Percentiles rank a stretch among this genome's conserved stretches.
phyloP scores from a whole-genome alignment of 768 basidiomycete genomes.

The Boletus subparvulus region DNA sequence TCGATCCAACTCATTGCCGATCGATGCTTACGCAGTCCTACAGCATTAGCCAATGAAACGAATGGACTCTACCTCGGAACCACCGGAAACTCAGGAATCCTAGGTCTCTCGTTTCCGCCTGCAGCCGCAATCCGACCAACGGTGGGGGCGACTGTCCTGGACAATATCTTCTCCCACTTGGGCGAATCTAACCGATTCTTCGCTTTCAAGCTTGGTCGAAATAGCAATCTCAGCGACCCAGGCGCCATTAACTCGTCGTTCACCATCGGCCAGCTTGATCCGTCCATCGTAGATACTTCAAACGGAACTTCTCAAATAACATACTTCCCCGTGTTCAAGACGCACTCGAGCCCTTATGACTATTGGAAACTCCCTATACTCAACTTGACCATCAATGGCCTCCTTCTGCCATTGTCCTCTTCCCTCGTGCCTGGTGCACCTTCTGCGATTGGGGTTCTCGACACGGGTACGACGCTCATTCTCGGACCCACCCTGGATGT shows the following conservation, averaged over 20 bases:
- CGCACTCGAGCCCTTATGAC: constrained; percentile 40
- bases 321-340: constrained; percentile 41
- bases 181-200: constrained; percentile 45
- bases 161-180: constrained; percentile 47
- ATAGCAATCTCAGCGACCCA: constrained; percentile 15
- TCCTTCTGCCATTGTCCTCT: constrained; percentile 39
- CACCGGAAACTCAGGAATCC: constrained; percentile 53
- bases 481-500: constrained; percentile 55
- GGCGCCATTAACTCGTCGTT: constrained; percentile 41
- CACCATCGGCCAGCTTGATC: constrained; percentile 52
- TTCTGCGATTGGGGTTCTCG: constrained; percentile 55
- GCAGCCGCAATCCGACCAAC: constrained; percentile 46
- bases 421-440: constrained; percentile 45
- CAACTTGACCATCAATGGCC: constrained; percentile 44
- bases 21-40: neutral
- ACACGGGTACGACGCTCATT: constrained; percentile 61
- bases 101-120: constrained; percentile 53
- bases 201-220: constrained; percentile 48
- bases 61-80: constrained; percentile 42
- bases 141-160: constrained; percentile 44
- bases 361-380: constrained; percentile 59
- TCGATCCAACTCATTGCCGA: neutral
- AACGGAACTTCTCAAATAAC: constrained; percentile 35
- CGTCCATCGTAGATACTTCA: constrained; percentile 18
- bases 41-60: constrained; percentile 48